Conservation (phyloP, 176 grass and related monocot species). For the Carex littledalei region DNA sequence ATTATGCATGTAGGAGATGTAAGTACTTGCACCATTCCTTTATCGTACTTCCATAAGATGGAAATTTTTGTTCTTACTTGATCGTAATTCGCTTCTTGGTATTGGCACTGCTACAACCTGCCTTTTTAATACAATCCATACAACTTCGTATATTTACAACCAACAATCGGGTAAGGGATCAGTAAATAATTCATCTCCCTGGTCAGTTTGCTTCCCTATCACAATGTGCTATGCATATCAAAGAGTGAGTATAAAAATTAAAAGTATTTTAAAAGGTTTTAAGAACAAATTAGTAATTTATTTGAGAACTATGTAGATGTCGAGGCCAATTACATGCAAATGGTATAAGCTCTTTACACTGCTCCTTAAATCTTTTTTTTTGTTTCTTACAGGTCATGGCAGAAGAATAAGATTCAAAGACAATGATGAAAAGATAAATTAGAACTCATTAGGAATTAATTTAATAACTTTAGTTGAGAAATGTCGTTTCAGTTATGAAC, state of each 20-base stretch:
- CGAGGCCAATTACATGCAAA: background rate
- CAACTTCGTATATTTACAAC: conserved; percentile 41
- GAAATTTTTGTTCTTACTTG: background rate
- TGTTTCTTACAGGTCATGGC: conserved; percentile 26
- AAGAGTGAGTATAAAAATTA: background rate
- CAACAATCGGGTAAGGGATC: conserved; percentile 49
- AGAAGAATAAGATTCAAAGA: conserved; percentile 30
- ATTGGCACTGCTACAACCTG: background rate
- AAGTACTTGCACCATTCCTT: conserved; percentile 17
- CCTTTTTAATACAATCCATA: background rate
- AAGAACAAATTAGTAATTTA: background rate
- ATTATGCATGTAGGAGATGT: conserved; percentile 75
- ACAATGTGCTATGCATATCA: background rate
- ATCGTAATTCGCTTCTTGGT: background rate
- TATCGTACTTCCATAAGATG: background rate
- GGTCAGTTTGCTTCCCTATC: conserved; percentile 26
- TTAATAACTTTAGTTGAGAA: no score
- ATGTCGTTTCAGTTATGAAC: no score
- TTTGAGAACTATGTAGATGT: background rate
- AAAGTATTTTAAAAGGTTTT: background rate
- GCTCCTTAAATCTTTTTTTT: background rate
- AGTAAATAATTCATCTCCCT: conserved; percentile 32
- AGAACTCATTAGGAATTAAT: no score
- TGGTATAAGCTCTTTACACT: background rate
- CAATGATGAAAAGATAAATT: conserved; percentile 25